A percentile compares a stretch with the other conserved stretches of the same genome.
These are phyloP conservation scores for Hortiboletus rubellus DNA, from an alignment of 1,284 basidiomycete genomes.

Conservation along the genomic window DNA sequence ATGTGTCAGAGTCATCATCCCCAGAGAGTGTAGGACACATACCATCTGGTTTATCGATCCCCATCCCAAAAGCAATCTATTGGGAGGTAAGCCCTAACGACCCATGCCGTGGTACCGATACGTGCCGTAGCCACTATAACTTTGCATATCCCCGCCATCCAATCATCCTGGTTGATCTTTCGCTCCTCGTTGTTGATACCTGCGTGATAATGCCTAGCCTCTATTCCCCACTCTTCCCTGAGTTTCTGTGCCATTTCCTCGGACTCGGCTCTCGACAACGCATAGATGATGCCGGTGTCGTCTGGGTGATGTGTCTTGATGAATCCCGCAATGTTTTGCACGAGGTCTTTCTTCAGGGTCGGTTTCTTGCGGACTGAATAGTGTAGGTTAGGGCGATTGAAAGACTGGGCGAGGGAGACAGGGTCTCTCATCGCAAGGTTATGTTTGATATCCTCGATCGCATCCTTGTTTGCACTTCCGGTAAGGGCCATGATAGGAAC, in stretches of 20 bases:
- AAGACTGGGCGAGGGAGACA: conserved; percentile 74
- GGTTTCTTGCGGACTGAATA: conserved; percentile 73
- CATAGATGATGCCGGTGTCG: conserved; percentile 89
- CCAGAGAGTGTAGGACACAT: conserved; percentile 13
- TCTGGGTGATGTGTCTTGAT: conserved; percentile 61
- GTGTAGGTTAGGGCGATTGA: conserved; percentile 89
- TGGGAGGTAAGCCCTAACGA: conserved; percentile 13
- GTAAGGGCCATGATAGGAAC: conserved; percentile 96
- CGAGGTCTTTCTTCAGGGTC: conserved; percentile 47
- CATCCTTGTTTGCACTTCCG: conserved; percentile 84
- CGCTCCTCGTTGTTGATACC: conserved; percentile 69
- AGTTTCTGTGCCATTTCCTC: conserved; percentile 77
- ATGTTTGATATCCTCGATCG: conserved; percentile 76
- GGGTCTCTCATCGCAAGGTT: conserved; percentile 65
- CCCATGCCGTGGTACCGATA: neutral
- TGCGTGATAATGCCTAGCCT: conserved; percentile 87
- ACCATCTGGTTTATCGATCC: conserved; percentile 91
- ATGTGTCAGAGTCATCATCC: neutral
- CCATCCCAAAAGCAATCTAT: conserved; percentile 94
- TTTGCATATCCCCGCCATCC: conserved; percentile 73
- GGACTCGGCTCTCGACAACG: conserved; percentile 68
- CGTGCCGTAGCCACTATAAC: conserved; percentile 90
- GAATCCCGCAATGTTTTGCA: conserved; percentile 71
- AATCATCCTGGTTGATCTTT: conserved; percentile 64
- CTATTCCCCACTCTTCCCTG: conserved; percentile 55